phyloP scores from a whole-genome alignment of 257 asterid genomes.

The Solanum bulbocastanum region DNA sequence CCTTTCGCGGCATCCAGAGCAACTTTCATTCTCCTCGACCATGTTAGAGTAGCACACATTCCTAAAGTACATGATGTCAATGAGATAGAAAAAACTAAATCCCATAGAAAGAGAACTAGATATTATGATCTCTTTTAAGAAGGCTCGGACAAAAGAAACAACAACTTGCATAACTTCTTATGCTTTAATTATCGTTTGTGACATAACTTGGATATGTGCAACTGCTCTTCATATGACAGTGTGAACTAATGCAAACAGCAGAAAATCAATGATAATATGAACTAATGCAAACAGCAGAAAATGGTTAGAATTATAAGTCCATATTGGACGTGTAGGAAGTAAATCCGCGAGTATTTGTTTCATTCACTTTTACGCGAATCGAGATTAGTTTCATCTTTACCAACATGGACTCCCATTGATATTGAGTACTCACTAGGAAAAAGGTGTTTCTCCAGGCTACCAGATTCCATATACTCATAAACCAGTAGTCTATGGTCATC shows the following conservation, averaged over 20 bases:
- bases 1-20: slow-evolving; percentile 94
- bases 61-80: slow-evolving; percentile 28
- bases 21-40: slow-evolving; percentile 69
- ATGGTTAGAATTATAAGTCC: background rate
- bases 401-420: background rate
- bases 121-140: background rate
- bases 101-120: background rate
- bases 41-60: slow-evolving; percentile 60
- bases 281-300: background rate
- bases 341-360: background rate
- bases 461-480: slow-evolving; percentile 90
- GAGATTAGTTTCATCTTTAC: background rate
- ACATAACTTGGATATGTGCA: background rate
- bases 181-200: background rate
- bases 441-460: slow-evolving; percentile 84
- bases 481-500: slow-evolving; percentile 76
- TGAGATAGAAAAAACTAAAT: background rate
- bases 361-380: background rate
- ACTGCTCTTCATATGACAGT: background rate
- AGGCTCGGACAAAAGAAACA: background rate
- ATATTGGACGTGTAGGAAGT: background rate
- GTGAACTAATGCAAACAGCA: background rate
- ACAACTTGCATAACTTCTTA: background rate
- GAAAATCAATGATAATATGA: background rate
- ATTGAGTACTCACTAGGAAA: slow-evolving; percentile 51